Evolutionary conservation across 202 grass and related monocot species (phyloP).

Genomic region (Schoenoplectus triqueter): DNA sequence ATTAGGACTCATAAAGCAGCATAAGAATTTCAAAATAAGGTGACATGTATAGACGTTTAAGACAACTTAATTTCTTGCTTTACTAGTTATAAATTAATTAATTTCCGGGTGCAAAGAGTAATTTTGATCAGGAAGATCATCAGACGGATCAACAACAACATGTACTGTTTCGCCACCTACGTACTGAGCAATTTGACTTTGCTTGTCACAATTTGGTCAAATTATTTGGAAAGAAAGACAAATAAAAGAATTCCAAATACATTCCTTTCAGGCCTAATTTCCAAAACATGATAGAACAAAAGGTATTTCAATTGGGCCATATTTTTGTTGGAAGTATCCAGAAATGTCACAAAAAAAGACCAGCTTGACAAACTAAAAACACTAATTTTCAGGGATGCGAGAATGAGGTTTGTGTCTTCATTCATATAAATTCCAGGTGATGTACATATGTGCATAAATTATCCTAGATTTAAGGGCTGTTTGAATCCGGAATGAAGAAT

Average conservation of each 20-base stretch:
- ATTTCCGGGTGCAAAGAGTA: neutral
- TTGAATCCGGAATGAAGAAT: conserved; percentile 26
- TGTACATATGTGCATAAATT: conserved; percentile 28
- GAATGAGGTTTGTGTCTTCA: conserved; percentile 24
- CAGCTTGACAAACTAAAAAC: neutral
- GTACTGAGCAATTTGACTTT: conserved; percentile 20
- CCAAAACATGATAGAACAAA: neutral
- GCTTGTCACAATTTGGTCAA: neutral
- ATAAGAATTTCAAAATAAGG: neutral
- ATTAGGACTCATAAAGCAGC: neutral
- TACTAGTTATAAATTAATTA: neutral
- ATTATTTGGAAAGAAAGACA: neutral
- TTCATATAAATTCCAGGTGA: conserved; percentile 14
- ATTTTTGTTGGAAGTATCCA: conserved; percentile 17
- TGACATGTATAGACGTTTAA: neutral
- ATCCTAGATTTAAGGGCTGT: conserved; percentile 13
- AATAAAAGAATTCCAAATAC: neutral
- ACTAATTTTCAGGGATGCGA: conserved; percentile 16
- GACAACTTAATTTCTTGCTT: neutral
- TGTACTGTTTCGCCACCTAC: neutral
- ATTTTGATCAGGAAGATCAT: neutral
- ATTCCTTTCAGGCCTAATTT: neutral
- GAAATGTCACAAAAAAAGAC: conserved; percentile 15
- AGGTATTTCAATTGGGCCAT: conserved; percentile 19
- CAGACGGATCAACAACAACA: neutral